Conservation (phyloP, 495 filamentous ascomycete species). For the Podospora fimiseda region DNA sequence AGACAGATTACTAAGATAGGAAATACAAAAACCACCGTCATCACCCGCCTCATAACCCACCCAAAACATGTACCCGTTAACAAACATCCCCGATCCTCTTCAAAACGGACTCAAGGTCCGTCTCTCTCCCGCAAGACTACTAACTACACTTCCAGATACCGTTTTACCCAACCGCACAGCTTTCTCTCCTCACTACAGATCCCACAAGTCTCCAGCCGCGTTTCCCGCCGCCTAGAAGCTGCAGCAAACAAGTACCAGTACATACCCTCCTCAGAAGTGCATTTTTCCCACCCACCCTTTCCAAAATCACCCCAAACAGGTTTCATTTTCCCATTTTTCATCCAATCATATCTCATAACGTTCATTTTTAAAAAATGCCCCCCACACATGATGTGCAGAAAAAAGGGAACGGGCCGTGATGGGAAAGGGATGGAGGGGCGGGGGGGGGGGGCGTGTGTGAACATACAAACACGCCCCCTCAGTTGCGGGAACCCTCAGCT, state of each 20-base stretch:
- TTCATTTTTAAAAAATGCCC: no score
- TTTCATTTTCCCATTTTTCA: conserved; percentile 1
- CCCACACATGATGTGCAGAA: neutral
- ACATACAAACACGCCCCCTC: no score
- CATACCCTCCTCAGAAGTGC: conserved; percentile 14
- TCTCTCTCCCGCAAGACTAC: no score
- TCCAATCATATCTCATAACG: conserved; percentile 44
- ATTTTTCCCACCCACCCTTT: conserved; percentile 25
- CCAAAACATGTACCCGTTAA: no score
- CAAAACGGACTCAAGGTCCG: no score
- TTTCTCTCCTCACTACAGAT: neutral
- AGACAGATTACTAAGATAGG: no score
- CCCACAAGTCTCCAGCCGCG: neutral
- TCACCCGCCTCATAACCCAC: no score
- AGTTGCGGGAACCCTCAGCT: no score
- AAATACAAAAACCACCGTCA: no score
- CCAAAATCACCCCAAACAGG: conserved; percentile 11
- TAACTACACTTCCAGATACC: no score
- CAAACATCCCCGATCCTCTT: no score
- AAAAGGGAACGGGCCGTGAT: neutral
- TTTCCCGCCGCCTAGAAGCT: neutral
- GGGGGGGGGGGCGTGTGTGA: conserved; percentile 8
- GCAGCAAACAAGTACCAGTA: neutral
- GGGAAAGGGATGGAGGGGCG: neutral
- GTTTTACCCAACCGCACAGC: no score